These are phyloP conservation scores for Stromatinia cepivora DNA, from an alignment of 2,329 filamentous ascomycete species.

Conservation along the genomic window DNA sequence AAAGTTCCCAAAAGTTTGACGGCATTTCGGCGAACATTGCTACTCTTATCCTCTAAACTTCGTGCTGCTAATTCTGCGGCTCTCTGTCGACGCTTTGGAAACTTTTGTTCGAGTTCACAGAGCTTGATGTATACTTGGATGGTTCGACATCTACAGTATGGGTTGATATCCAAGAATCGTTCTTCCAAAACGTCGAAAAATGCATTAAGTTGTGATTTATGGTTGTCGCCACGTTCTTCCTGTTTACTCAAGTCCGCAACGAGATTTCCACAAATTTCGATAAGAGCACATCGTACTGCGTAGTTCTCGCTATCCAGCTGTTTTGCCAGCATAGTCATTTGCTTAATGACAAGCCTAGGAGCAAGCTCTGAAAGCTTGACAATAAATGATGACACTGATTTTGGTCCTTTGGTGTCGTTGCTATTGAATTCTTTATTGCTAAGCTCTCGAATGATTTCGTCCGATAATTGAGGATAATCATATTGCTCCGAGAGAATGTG, in stretches of 20 bases:
- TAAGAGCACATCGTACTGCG: slow-evolving; percentile 86
- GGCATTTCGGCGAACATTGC: slow-evolving; percentile 91
- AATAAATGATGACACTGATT: slow-evolving; percentile 93
- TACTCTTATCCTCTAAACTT: slow-evolving; percentile 96
- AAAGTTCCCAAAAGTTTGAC: slow-evolving; percentile 88
- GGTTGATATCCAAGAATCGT: slow-evolving; percentile 93
- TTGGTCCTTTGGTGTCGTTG: slow-evolving; percentile 92
- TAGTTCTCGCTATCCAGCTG: slow-evolving; percentile 97
- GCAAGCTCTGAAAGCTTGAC: slow-evolving; percentile 89
- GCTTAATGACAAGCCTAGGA: slow-evolving; percentile 90
- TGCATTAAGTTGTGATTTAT: slow-evolving; percentile 91
- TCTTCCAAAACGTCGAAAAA: slow-evolving; percentile 98
- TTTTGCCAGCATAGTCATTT: slow-evolving; percentile 94
- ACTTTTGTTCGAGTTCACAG: slow-evolving; percentile 94
- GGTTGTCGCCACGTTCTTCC: slow-evolving; percentile 86
- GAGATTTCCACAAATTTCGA: slow-evolving; percentile 96
- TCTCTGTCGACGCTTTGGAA: slow-evolving; percentile 84
- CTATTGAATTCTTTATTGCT: slow-evolving; percentile 98
- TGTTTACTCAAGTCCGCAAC: slow-evolving; percentile 87
- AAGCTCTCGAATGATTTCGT: slow-evolving; percentile 89
- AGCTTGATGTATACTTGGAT: slow-evolving; percentile 92
- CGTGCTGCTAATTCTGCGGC: slow-evolving; percentile 84
- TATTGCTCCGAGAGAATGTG: slow-evolving; percentile 97
- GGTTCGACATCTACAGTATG: slow-evolving; percentile 87
- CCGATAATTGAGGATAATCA: slow-evolving; percentile 91